Evolutionary conservation across 2,329 filamentous ascomycete species (phyloP), one percentile per base, ranked within the genome.

Genomic region (Exophiala viscosa): DNA sequence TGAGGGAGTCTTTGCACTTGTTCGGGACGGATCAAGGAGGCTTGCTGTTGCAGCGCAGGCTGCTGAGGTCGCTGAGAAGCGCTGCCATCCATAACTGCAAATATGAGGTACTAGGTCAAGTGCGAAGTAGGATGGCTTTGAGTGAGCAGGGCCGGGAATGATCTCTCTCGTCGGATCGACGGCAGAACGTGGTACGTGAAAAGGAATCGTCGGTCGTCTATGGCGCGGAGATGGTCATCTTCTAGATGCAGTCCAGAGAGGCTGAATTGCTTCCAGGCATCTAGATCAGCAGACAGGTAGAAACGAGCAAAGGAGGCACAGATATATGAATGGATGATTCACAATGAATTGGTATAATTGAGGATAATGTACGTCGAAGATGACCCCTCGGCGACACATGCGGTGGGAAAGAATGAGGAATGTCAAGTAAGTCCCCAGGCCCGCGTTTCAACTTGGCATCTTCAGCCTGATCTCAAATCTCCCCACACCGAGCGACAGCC

Each of bases 1-100:
- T 76, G 72, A 4, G 77, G 76, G 5, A 82, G 69, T 52, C 73
- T 73, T 55, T 75, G 73, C 46, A 82, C 77, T 55, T 80, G 75
- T 51, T 77, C 74, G 28, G 77, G 76, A 40, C 73, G 73, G 59
- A 81, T 79, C 44, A 78, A 63, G 48, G 73, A 71, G 5, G 71
- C 69, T 44, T 73, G 69, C 59, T 74, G 71, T 55, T 70, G 67
- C 48, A 60, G 60, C 17, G 52, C 57, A 42, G 57, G 50, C 36
- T 49, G 47, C 18, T 48, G 18, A 11, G 53, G 50, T 33, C 53
- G 57, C 35, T 50, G 54, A 32, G 46, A 17, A 9, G 48, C 33
- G 42, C 28, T 47, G 36, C 23, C 44, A 13, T 57, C 54, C 54
- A 57, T 57, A 18, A 33, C 31, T 28, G 41, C 17, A 13, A 18